phyloP scores from a whole-genome alignment of 345 rosid genomes.

The Garcia nutans region DNA sequence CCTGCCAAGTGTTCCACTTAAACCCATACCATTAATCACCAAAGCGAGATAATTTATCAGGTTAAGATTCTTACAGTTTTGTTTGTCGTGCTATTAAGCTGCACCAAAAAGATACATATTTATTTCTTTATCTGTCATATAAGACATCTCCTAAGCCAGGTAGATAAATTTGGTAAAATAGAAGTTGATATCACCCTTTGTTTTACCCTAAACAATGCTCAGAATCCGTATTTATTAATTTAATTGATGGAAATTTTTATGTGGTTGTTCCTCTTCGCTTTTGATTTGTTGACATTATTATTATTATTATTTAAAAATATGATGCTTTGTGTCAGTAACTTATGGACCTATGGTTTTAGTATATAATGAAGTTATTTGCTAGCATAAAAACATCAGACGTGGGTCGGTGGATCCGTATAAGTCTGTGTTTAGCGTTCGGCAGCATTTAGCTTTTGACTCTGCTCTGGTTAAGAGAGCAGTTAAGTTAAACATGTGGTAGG shows the following conservation, averaged over 20 bases:
- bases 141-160: background rate
- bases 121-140: background rate
- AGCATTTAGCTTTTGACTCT: background rate
- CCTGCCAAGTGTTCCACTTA: conserved; percentile 25
- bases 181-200: background rate
- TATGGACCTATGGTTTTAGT: no score
- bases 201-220: background rate
- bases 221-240: background rate
- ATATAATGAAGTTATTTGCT: no score
- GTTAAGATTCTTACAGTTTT: conserved; percentile 1
- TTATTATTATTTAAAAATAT: no score
- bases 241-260: conserved; percentile 2
- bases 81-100: conserved; percentile 2
- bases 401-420: no score
- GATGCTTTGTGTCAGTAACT: background rate
- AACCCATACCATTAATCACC: conserved; percentile 1
- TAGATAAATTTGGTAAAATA: background rate
- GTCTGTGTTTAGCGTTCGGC: no score
- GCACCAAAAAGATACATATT: background rate
- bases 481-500: no score
- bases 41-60: background rate
- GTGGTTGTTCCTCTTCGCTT: background rate
- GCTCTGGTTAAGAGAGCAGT: background rate
- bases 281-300: background rate
- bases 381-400: no score